Evolutionary conservation across 805 yeast species (phyloP).

Genomic region (Lipomyces sp.): DNA sequence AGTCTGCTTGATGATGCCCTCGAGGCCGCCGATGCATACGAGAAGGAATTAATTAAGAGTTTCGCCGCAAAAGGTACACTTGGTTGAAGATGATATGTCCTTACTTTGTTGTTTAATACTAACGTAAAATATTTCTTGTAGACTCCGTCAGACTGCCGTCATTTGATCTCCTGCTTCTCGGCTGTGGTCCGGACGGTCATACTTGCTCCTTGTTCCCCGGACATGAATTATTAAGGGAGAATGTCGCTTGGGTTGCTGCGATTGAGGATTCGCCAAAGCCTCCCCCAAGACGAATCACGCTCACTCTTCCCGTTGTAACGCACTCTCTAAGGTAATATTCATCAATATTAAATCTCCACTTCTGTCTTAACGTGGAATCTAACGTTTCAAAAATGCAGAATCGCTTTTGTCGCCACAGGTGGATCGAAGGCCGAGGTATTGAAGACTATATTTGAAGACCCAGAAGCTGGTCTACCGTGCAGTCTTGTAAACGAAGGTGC

Average conservation of each 20-base stretch:
- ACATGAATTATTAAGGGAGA: constrained; percentile 85
- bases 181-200: constrained; percentile 99
- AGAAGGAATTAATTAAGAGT: constrained; percentile 79
- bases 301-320: constrained; percentile 92
- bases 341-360: neutral
- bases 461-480: constrained; percentile 94
- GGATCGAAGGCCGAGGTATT: constrained; percentile 91
- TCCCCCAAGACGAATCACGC: constrained; percentile 81
- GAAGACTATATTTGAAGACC: constrained; percentile 91
- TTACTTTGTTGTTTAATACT: neutral
- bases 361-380: neutral
- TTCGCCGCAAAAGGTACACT: constrained; percentile 75
- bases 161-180: constrained; percentile 87
- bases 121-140: constrained; percentile 16
- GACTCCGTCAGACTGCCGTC: constrained; percentile 95
- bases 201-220: constrained; percentile 95
- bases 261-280: constrained; percentile 90
- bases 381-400: constrained; percentile 48
- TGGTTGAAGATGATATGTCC: neutral
- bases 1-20: constrained; percentile 69
- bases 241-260: constrained; percentile 93
- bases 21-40: constrained; percentile 94
- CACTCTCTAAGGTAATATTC: constrained; percentile 57
- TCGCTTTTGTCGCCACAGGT: constrained; percentile 95
- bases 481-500: constrained; percentile 93